These are phyloP conservation scores for Echria macrotheca DNA, from an alignment of 495 filamentous ascomycete genomes.

Conservation along the genomic window DNA sequence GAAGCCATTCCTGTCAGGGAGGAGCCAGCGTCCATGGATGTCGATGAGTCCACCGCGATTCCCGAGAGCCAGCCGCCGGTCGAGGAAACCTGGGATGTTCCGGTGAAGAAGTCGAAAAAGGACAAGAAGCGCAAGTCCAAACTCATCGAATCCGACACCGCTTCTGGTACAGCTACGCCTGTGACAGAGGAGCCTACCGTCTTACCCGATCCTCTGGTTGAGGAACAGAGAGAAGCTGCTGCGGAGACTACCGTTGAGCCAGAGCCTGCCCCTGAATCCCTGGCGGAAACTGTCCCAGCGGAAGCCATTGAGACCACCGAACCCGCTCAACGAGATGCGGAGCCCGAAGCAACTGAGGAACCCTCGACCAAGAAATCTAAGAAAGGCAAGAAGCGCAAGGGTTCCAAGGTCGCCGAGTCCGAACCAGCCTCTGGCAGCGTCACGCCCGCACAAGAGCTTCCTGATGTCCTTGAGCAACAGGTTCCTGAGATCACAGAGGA, in stretches of 20 bases:
- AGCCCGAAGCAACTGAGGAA: not conserved
- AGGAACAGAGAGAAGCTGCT: not conserved
- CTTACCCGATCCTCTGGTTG: not conserved
- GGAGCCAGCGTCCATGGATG: not conserved
- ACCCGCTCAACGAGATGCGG: not conserved
- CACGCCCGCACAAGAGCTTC: not conserved
- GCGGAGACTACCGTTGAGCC: not conserved
- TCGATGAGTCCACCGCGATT: not conserved
- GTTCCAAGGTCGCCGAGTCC: not conserved
- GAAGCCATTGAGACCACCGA: not conserved
- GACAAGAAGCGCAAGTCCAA: slow-evolving; percentile 28
- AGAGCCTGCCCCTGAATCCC: not conserved
- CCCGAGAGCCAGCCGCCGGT: not conserved
- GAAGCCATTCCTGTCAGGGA: not conserved
- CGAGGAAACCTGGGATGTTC: slow-evolving; percentile 6
- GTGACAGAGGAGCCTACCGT: not conserved
- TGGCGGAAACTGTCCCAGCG: not conserved
- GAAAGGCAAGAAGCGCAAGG: slow-evolving; percentile 19
- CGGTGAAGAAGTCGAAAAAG: slow-evolving; percentile 30
- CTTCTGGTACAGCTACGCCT: not conserved
- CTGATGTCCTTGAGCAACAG: no score
- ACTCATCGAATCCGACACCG: slow-evolving; percentile 9
- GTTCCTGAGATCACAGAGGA: no score
- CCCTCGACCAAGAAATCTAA: slow-evolving; percentile 18
- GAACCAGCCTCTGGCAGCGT: not conserved